Evolutionary conservation across 139 green algal genomes (phyloP), one percentile per base, ranked within the genome.

Genomic region (Parachlorella kessleri): DNA sequence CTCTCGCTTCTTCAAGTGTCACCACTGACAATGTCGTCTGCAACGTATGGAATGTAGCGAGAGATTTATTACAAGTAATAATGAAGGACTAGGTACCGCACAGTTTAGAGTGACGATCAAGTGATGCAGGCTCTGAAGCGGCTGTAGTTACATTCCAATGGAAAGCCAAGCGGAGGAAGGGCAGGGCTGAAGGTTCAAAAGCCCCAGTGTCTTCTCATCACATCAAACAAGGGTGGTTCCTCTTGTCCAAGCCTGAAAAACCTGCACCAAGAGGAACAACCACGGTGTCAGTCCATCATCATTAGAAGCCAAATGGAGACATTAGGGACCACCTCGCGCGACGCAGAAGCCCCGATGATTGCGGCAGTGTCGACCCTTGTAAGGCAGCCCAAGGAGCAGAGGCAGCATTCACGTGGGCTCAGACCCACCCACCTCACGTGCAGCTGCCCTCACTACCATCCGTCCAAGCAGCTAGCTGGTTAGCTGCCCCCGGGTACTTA

Each of bases 121-220:
- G n/a, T n/a, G n/a, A n/a, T n/a, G 66, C 36, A 4, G 82, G 37
- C 32, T 77, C 68, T 28, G 82, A 24, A 24, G 72, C 83, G 36
- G 86, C 85, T 4, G 90, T 48, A 10, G 77, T 38, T 18, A 84
- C 86, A 84, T 84, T 90, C 21, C 0, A 59, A 18, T 59, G 48
- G 14, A 0, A 59, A 59, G 21, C 14, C 48, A 59, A 59, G 21
- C 48, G 14, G 21, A 59, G 14, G 48, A 59, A 59, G 48, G 14
- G 48, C 21, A 28, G n/a, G n/a, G n/a, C n/a, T n/a, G n/a, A n/a
- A n/a, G 7, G 2, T 5, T 85, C 24, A 85, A 65, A 69, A 85
- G 6, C 80, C 80, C 74, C 74, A 85, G 32, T 85, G 80, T 33
- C 80, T 48, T 38, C 80, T 71, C 80, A 85, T 85, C 3, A 75